phyloP scores from a whole-genome alignment of 768 basidiomycete genomes.

The Lyophyllum atratum region DNA sequence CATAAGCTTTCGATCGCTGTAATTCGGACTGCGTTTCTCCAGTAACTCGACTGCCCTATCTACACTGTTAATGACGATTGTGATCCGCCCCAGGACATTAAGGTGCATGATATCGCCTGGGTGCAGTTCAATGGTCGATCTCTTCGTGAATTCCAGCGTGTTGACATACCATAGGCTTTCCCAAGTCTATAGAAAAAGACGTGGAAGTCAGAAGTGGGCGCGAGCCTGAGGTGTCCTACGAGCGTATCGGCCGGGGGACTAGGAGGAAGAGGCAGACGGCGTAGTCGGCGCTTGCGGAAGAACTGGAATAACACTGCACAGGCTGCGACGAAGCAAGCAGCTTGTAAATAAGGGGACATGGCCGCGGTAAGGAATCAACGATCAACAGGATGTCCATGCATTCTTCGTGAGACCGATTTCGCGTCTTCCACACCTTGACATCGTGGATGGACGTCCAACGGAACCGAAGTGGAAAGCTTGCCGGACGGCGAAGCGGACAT shows the following conservation, averaged over 20 bases:
- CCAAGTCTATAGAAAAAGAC: background rate
- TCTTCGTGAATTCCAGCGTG: background rate
- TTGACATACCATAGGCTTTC: constrained; percentile 15
- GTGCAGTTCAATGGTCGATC: background rate
- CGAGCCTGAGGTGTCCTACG: constrained; percentile 18
- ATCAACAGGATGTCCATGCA: too few species aligned
- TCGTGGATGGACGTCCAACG: too few species aligned
- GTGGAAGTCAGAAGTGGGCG: background rate
- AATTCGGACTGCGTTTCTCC: constrained; percentile 10
- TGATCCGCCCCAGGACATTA: background rate
- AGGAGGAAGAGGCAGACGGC: constrained; percentile 41
- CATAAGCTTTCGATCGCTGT: constrained; percentile 5
- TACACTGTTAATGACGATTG: constrained; percentile 10
- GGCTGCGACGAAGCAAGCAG: too few species aligned
- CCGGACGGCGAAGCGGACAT: too few species aligned
- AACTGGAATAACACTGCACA: too few species aligned
- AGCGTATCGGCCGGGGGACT: constrained; percentile 18
- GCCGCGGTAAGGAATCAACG: too few species aligned
- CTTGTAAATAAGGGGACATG: too few species aligned
- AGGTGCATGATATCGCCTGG: constrained; percentile 14
- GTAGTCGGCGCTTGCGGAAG: constrained; percentile 42
- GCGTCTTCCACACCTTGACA: too few species aligned
- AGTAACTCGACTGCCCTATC: constrained; percentile 12
- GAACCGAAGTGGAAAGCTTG: too few species aligned
- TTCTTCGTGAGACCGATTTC: too few species aligned